A percentile compares a stretch with the other conserved stretches of the same genome.
Evolutionary conservation across 2,329 filamentous ascomycete genomes (phyloP).

Genomic region (Boeremia exigua): DNA sequence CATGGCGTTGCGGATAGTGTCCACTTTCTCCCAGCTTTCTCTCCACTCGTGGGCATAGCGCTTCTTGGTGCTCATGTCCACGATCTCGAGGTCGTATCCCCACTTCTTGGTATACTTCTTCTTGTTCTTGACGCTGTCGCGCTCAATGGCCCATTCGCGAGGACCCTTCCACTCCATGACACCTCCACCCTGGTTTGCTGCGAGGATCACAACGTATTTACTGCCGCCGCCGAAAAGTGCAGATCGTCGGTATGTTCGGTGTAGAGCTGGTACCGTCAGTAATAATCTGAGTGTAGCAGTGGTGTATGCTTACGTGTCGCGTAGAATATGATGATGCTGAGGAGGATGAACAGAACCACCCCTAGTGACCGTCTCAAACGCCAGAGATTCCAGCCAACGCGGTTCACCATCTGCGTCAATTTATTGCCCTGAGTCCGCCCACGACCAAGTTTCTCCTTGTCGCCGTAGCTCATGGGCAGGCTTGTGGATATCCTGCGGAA

Average conservation of each 20-base stretch:
- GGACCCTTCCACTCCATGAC: conserved; percentile 99
- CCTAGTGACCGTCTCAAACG: conserved; percentile 70
- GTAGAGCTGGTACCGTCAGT: conserved; percentile 56
- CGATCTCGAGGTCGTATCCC: conserved; percentile 95
- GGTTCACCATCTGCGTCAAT: conserved; percentile 43
- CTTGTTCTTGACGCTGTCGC: conserved; percentile 96
- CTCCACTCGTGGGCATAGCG: conserved; percentile 98
- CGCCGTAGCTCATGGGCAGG: conserved; percentile 72
- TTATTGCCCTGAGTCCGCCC: conserved; percentile 54
- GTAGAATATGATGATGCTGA: conserved; percentile 71
- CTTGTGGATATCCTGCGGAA: conserved; percentile 81
- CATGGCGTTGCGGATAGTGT: conserved; percentile 86
- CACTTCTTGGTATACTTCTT: conserved; percentile 82
- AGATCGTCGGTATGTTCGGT: conserved; percentile 71
- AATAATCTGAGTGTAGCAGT: neutral
- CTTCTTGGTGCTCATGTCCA: conserved; percentile 99
- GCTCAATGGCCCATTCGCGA: conserved; percentile 96
- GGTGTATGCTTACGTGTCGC: conserved; percentile 70
- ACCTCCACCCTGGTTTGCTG: conserved; percentile 91
- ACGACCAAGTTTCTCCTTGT: conserved; percentile 77
- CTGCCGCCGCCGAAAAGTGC: conserved; percentile 80
- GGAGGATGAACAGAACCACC: conserved; percentile 64
- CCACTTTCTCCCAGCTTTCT: conserved; percentile 99
- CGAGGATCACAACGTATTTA: conserved; percentile 92
- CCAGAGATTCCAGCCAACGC: conserved; percentile 62